Percentiles rank a stretch among this genome's conserved stretches.
Conservation (phyloP, 1,284 basidiomycete species). For the Schizophyllum amplum region DNA sequence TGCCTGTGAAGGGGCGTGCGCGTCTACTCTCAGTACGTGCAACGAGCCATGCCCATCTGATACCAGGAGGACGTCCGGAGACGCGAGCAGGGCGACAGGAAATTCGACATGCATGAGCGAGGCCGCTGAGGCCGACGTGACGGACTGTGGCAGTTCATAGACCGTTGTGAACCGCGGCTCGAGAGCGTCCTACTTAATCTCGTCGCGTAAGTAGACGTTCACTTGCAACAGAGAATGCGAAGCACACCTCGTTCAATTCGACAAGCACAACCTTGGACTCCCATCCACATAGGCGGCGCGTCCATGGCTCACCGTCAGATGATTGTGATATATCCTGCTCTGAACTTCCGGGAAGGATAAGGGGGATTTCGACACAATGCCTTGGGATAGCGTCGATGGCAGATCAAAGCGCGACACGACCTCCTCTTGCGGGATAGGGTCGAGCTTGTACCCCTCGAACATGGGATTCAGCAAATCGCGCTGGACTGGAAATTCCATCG, state of each 20-base stretch:
- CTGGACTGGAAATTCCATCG: not conserved
- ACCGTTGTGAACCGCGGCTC: slow-evolving; percentile 49
- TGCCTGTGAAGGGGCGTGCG: slow-evolving; percentile 30
- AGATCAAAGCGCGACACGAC: slow-evolving; percentile 44
- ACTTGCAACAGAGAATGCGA: slow-evolving; percentile 3
- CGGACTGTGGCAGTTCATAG: slow-evolving; percentile 44
- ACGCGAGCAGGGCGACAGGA: slow-evolving; percentile 54
- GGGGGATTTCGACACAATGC: slow-evolving; percentile 44
- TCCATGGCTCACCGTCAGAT: slow-evolving; percentile 48
- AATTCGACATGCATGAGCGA: slow-evolving; percentile 54
- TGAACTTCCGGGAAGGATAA: slow-evolving; percentile 78
- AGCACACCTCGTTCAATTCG: slow-evolving; percentile 48
- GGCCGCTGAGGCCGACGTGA: slow-evolving; percentile 1
- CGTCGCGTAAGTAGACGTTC: slow-evolving; percentile 14
- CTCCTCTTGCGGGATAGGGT: slow-evolving; percentile 47
- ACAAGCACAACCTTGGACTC: slow-evolving; percentile 54
- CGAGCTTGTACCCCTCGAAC: slow-evolving; percentile 79
- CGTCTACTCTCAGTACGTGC: slow-evolving; percentile 43
- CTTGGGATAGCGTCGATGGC: slow-evolving; percentile 47
- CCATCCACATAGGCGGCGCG: slow-evolving; percentile 67
- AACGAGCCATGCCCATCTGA: slow-evolving; percentile 70
- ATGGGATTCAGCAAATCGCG: slow-evolving; percentile 60
- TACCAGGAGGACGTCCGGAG: slow-evolving; percentile 41
- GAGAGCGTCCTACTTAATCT: slow-evolving; percentile 38
- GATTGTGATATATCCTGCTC: slow-evolving; percentile 80